Evolutionary conservation across 805 yeast species (phyloP).

Genomic region (Nakazawaea siamensis): DNA sequence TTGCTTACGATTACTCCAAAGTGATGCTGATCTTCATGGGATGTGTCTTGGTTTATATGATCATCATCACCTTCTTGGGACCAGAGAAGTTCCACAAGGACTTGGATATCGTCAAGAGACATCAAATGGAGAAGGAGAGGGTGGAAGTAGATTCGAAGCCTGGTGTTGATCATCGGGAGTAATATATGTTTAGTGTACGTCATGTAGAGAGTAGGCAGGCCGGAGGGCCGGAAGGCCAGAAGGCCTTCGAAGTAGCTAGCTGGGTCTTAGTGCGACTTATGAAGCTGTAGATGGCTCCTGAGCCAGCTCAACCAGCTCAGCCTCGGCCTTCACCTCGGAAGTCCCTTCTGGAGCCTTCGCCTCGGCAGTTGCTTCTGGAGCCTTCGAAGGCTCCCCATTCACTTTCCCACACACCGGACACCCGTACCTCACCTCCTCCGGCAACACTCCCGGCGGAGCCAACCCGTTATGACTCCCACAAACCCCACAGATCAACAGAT

Average conservation of each 20-base stretch:
- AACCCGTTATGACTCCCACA: conserved; percentile 73
- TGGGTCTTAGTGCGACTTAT: too few species aligned
- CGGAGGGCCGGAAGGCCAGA: too few species aligned
- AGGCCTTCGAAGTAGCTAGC: too few species aligned
- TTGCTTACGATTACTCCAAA: conserved; percentile 48
- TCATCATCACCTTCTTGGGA: conserved; percentile 42
- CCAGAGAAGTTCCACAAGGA: conserved; percentile 24
- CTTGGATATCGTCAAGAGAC: conserved; percentile 5
- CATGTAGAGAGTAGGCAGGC: too few species aligned
- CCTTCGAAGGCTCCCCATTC: conserved; percentile 18
- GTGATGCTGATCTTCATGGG: conserved; percentile 68
- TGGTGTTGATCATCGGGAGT: not conserved
- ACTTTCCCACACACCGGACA: conserved; percentile 59
- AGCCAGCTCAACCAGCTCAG: not conserved
- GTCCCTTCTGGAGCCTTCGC: too few species aligned
- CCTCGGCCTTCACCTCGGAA: not conserved
- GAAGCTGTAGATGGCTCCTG: too few species aligned
- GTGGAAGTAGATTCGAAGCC: not conserved
- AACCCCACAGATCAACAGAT: conserved; percentile 62
- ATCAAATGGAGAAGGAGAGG: not conserved
- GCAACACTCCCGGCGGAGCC: conserved; percentile 61
- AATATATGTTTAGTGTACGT: not conserved
- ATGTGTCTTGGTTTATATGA: conserved; percentile 47
- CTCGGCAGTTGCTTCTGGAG: not conserved
- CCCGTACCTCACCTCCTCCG: conserved; percentile 40